These are phyloP conservation scores for Centella asiatica DNA, from an alignment of 129 eudicot species.

Conservation along the genomic window DNA sequence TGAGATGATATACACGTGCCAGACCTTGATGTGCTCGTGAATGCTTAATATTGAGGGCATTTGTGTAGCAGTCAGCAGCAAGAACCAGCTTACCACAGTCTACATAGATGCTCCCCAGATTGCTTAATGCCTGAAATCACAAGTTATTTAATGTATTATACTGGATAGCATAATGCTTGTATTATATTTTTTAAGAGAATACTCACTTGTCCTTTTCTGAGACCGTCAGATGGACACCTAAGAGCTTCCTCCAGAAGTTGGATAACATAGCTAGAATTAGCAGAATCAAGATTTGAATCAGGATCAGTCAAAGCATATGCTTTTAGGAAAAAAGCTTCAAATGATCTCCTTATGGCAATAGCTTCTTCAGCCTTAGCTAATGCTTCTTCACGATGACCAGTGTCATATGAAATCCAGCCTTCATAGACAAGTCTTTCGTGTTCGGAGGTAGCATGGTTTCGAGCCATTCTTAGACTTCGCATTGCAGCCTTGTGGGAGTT, in stretches of 20 bases:
- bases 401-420: slow-evolving; percentile 66
- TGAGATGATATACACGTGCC: slow-evolving; percentile 51
- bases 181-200: not conserved
- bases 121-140: slow-evolving; percentile 44
- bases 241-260: slow-evolving; percentile 68
- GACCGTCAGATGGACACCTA: slow-evolving; percentile 69
- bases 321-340: slow-evolving; percentile 66
- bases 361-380: slow-evolving; percentile 66
- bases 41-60: slow-evolving; percentile 51
- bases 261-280: slow-evolving; percentile 42
- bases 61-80: slow-evolving; percentile 52
- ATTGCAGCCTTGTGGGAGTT: slow-evolving; percentile 67
- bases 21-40: slow-evolving; percentile 62
- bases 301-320: slow-evolving; percentile 60
- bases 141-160: not conserved
- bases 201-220: slow-evolving; percentile 66
- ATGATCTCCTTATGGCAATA: slow-evolving; percentile 47
- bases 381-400: slow-evolving; percentile 58
- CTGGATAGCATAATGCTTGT: not conserved
- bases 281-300: slow-evolving; percentile 43
- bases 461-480: slow-evolving; percentile 60
- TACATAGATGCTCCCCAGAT: slow-evolving; percentile 45
- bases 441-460: slow-evolving; percentile 44
- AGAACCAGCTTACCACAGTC: slow-evolving; percentile 45
- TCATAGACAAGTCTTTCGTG: slow-evolving; percentile 69